These are phyloP conservation scores for Diaporthe sp. DNA, from an alignment of 2,329 filamentous ascomycete genomes.

Conservation along the genomic window DNA sequence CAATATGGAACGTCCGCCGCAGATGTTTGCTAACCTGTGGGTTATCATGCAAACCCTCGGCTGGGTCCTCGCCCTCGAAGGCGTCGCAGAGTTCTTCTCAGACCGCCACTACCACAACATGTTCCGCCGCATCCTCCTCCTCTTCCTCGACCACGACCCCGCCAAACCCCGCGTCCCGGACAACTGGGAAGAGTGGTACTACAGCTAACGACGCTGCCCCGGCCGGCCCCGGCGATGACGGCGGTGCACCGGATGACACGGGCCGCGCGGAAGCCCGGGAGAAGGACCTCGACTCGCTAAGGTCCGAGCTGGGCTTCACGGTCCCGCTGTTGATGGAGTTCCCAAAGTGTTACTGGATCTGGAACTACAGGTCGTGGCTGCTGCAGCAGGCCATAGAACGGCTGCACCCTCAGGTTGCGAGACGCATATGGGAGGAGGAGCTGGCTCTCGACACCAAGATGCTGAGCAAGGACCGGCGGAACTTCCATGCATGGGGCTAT, in stretches of 20 bases:
- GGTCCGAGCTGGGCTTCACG: conserved; percentile 82
- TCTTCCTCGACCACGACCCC: conserved; percentile 64
- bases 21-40: conserved; percentile 68
- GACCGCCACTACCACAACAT: conserved; percentile 69
- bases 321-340: conserved; percentile 85
- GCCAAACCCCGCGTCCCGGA: conserved; percentile 57
- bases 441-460: conserved; percentile 87
- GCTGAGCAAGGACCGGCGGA: conserved; percentile 85
- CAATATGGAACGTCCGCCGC: conserved; percentile 89
- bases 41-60: conserved; percentile 64
- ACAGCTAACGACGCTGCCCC: conserved; percentile 55
- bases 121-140: conserved; percentile 67
- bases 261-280: conserved; percentile 35
- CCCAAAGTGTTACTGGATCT: conserved; percentile 99
- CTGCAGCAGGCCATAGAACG: conserved; percentile 76
- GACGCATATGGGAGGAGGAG: conserved; percentile 84
- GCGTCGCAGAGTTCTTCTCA: conserved; percentile 64
- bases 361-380: conserved; percentile 94
- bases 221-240: neutral
- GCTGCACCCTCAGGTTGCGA: conserved; percentile 66
- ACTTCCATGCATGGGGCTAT: conserved; percentile 98
- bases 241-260: conserved; percentile 18
- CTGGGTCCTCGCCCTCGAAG: conserved; percentile 64
- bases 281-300: conserved; percentile 64
- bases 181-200: conserved; percentile 65